Conservation (phyloP, 176 grass and related monocot genomes). For the Cymbopogon citratus region DNA sequence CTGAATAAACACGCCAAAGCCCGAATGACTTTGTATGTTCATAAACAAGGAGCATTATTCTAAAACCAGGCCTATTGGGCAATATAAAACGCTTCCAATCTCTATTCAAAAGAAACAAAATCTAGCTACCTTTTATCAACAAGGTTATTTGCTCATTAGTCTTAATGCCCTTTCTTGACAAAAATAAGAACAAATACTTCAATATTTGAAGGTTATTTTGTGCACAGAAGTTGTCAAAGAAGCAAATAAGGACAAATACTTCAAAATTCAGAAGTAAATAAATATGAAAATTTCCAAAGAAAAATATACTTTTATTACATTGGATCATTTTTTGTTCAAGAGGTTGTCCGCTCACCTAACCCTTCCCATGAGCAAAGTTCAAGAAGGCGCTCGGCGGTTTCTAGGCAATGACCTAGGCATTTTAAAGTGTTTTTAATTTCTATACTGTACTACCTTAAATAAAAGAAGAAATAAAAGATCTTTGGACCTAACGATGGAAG, state of each 20-base stretch:
- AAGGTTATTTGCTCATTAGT: not conserved
- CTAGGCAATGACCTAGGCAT: too few species aligned
- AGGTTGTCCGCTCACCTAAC: not conserved
- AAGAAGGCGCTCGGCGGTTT: too few species aligned
- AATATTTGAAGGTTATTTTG: not conserved
- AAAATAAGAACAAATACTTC: not conserved
- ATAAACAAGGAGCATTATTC: not conserved
- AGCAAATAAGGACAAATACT: too few species aligned
- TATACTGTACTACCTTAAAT: too few species aligned
- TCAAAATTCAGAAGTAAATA: not conserved
- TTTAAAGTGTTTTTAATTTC: too few species aligned
- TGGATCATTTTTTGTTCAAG: not conserved
- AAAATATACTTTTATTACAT: not conserved
- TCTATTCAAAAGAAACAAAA: not conserved
- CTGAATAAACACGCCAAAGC: not conserved
- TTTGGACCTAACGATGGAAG: too few species aligned
- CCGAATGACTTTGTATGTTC: not conserved
- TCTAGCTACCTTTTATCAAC: not conserved
- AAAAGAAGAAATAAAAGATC: too few species aligned
- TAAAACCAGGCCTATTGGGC: not conserved
- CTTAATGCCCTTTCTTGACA: not conserved
- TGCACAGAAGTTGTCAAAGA: not conserved
- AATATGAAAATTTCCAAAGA: not conserved
- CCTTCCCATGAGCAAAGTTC: too few species aligned
- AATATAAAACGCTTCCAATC: not conserved